Evolutionary conservation across 129 eudicot genomes (phyloP), one percentile per base, ranked within the genome.

Genomic region (Flaveria ramosissima): DNA sequence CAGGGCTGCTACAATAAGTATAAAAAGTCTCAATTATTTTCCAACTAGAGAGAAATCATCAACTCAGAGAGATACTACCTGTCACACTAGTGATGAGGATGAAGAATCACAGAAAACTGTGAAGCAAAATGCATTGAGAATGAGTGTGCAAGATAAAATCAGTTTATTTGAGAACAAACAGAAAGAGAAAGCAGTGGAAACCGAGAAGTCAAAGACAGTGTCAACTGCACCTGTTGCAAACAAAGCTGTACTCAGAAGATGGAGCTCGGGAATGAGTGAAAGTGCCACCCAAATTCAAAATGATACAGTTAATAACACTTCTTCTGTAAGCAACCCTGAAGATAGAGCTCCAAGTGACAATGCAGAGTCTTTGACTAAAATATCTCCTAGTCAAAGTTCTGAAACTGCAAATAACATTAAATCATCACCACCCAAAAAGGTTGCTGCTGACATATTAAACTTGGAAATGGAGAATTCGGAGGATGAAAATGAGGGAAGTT

Each of bases 81-180:
- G 70, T 42, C 77, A 84, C 74, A 77, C 81, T 79, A 85, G 91
- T 80, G 93, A 91, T 55, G 84, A 74, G 9, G 98, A 88, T 53
- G 79, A 75, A 13, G 98, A 73, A 23, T 71, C 78, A 30, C 87
- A 81, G 75, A 84, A 86, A 84, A 78, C 86, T 3, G 73, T 79
- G 14, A 94, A 89, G 27, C 74, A 15, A 69, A 87, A 94, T 79
- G 90, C 81, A 3, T 53, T 71, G 55, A 81, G 99, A 84, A 91
- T 91, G 83, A 94, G 99, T 8, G 99, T 94, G 74, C 97, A 89
- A 84, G 99, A 92, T 84, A 93, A 93, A 55, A 89, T 94, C 59
- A 94, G 87, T 87, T 83, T 94, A 23, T 94, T 94, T 71, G 99
- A 94, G 79, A 94, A 77, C 76, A 94, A 89, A 85, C 93, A 94